phyloP scores from a whole-genome alignment of 1,139 yeast genomes.

The Saccharomycopsis crataegensis region DNA sequence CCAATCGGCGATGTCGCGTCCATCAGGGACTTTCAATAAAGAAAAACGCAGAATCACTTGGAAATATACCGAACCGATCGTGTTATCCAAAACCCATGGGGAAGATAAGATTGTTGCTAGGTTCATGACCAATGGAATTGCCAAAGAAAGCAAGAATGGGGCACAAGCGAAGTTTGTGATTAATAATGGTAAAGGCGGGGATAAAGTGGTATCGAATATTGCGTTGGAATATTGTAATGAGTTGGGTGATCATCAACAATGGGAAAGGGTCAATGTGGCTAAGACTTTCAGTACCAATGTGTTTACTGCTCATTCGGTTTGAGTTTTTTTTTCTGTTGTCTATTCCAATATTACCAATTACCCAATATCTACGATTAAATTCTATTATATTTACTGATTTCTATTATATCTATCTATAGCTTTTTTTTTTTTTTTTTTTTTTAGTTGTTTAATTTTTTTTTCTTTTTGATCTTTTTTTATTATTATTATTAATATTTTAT shows the following conservation, averaged over 20 bases:
- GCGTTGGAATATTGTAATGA: conserved; percentile 28
- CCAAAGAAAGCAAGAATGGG: conserved; percentile 63
- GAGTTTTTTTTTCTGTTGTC: background rate
- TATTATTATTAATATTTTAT: no score
- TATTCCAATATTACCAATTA: no score
- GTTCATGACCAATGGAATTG: conserved; percentile 56
- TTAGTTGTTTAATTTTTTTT: background rate
- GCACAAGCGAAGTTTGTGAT: conserved; percentile 56
- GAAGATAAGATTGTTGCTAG: conserved; percentile 67
- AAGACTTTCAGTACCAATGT: conserved; percentile 14
- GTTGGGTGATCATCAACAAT: conserved; percentile 31
- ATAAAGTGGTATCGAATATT: conserved; percentile 27
- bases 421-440: background rate
- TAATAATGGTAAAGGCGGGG: conserved; percentile 27
- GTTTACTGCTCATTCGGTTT: conserved; percentile 13
- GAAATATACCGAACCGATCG: conserved; percentile 53
- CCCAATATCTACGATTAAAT: background rate
- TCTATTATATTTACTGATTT: background rate
- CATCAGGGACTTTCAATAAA: conserved; percentile 81
- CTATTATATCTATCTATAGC: background rate
- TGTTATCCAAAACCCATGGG: conserved; percentile 30
- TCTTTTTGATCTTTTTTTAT: background rate
- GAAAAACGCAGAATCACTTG: conserved; percentile 82
- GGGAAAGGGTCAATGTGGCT: conserved; percentile 14
- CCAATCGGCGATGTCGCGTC: conserved; percentile 75